Conservation (phyloP, 2,329 filamentous ascomycete species). For the Albophoma yamanashiensis region DNA sequence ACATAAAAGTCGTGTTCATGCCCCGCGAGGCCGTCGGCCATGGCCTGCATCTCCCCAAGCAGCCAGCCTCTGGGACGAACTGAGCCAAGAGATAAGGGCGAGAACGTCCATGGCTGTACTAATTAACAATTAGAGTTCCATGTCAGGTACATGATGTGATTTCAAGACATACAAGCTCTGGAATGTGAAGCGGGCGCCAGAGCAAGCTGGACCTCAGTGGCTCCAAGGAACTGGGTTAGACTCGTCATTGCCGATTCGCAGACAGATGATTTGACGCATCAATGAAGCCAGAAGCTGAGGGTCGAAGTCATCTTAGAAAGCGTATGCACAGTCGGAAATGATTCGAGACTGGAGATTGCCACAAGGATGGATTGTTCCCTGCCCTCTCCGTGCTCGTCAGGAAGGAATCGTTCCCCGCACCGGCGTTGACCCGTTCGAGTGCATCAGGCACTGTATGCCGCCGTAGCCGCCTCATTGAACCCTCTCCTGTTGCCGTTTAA, state of each 20-base stretch:
- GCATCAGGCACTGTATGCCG: background rate
- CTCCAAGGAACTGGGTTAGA: background rate
- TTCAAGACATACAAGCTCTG: background rate
- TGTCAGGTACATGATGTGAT: background rate
- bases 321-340: background rate
- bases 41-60: slow-evolving; percentile 34
- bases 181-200: background rate
- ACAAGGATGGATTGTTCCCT: background rate
- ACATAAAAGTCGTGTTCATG: slow-evolving; percentile 43
- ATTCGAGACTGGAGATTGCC: background rate
- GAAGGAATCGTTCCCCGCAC: background rate
- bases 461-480: background rate
- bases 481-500: background rate
- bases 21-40: slow-evolving; percentile 40
- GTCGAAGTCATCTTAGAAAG: background rate
- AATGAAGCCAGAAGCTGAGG: background rate
- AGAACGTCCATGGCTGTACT: slow-evolving; percentile 11
- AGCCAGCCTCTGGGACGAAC: slow-evolving; percentile 42
- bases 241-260: background rate
- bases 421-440: background rate
- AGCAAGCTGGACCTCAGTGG: background rate
- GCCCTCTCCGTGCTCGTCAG: background rate
- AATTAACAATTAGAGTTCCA: background rate
- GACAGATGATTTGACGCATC: background rate
- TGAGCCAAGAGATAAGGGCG: slow-evolving; percentile 32